Percentiles rank a stretch among this genome's conserved stretches.
These are phyloP conservation scores for Dendrothele bispora DNA, from an alignment of 768 basidiomycete genomes.

Conservation along the genomic window DNA sequence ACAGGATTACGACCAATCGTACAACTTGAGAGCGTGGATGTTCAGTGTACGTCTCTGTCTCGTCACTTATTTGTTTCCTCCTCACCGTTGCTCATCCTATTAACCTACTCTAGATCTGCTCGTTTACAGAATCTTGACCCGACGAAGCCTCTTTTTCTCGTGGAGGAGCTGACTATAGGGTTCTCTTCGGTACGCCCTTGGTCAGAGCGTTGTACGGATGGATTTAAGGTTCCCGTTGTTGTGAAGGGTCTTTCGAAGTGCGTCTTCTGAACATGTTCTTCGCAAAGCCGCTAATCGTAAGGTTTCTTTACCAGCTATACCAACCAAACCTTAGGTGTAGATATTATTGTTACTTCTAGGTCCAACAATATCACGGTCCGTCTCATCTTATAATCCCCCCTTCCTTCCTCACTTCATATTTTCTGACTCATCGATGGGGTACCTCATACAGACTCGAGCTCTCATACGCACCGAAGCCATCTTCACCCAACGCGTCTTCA, in stretches of 20 bases:
- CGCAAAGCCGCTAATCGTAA: neutral
- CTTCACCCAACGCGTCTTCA: conserved; percentile 23
- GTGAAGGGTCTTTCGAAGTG: conserved; percentile 10
- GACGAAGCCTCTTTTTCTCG: conserved; percentile 1
- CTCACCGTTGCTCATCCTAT: neutral
- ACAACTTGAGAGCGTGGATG: neutral
- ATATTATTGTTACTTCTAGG: conserved; percentile 50
- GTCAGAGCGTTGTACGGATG: neutral
- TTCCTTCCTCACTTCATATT: neutral
- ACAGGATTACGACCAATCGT: conserved; percentile 25
- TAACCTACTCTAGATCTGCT: no score
- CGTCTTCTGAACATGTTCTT: neutral
- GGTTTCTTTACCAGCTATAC: conserved; percentile 45
- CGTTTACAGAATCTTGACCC: neutral
- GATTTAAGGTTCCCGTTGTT: neutral
- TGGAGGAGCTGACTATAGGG: neutral
- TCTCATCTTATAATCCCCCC: neutral
- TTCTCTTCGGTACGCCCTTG: neutral
- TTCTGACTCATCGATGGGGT: neutral
- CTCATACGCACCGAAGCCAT: conserved; percentile 22
- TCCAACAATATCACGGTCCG: conserved; percentile 40
- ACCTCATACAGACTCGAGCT: conserved; percentile 14
- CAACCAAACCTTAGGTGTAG: conserved; percentile 69
- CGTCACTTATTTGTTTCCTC: neutral
- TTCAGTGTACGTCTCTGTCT: neutral